Percentiles rank a stretch among this genome's conserved stretches.
These are phyloP conservation scores for Mortierella sp. DNA, from an alignment of 371 early-diverging fungal genomes.

Conservation along the genomic window DNA sequence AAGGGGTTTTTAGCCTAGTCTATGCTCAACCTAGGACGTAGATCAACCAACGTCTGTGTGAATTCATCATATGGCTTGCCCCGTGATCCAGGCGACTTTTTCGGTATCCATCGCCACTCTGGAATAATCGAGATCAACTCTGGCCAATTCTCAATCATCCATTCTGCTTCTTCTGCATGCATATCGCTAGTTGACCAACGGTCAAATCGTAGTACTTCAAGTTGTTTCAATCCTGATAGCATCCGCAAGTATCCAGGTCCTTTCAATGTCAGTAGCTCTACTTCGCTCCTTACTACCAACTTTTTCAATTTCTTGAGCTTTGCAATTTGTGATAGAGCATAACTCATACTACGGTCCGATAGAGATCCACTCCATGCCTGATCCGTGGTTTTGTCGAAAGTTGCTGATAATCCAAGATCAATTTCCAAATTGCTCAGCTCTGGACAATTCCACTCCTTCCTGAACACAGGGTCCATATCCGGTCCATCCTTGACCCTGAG, in stretches of 20 bases:
- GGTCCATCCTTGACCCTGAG: background rate
- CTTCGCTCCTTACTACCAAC: background rate
- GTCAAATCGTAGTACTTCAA: background rate
- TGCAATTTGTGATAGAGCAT: constrained; percentile 5
- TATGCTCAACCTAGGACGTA: no score
- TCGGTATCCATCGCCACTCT: background rate
- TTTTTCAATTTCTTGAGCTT: background rate
- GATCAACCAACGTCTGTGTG: no score
- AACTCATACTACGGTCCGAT: background rate
- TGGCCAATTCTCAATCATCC: constrained; percentile 16
- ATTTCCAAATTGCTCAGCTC: background rate
- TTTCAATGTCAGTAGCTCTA: background rate
- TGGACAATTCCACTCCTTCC: constrained; percentile 6
- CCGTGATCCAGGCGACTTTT: no score
- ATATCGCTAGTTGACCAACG: background rate
- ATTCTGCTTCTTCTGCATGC: constrained; percentile 1
- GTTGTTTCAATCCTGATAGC: constrained; percentile 1
- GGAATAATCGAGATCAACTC: background rate
- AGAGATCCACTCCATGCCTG: background rate
- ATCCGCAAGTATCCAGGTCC: background rate
- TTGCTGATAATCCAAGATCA: background rate
- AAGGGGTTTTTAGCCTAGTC: no score
- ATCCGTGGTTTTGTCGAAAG: background rate
- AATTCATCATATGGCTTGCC: no score
- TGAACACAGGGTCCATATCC: background rate